These are phyloP conservation scores for Ophiostoma sp. DNA, from an alignment of 2,329 filamentous ascomycete species.

Conservation along the genomic window DNA sequence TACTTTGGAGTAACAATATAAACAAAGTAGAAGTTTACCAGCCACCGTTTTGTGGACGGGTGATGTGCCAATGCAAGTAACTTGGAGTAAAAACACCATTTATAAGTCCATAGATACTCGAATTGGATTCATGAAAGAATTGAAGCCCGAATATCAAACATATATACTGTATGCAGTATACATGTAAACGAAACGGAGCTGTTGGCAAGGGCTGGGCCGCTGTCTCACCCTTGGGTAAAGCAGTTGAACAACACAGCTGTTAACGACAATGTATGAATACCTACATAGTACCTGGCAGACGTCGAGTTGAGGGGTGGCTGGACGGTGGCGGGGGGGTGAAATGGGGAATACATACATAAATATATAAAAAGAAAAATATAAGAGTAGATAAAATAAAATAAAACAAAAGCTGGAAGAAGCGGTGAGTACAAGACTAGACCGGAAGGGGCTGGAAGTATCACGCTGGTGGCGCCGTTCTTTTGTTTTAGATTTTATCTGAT, in stretches of 20 bases:
- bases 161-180: too few relatives aligned
- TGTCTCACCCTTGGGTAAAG: background rate
- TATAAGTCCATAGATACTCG: too few relatives aligned
- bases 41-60: too few relatives aligned
- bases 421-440: slow-evolving; percentile 26
- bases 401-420: slow-evolving; percentile 24
- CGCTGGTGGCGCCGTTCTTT: slow-evolving; percentile 18
- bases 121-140: too few relatives aligned
- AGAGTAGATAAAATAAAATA: slow-evolving; percentile 4
- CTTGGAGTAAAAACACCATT: too few relatives aligned
- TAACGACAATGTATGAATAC: slow-evolving; percentile 13
- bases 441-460: slow-evolving; percentile 24
- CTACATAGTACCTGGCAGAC: background rate
- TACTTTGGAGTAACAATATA: too few relatives aligned
- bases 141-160: too few relatives aligned
- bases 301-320: slow-evolving; percentile 18
- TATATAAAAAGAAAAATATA: background rate
- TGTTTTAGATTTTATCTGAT: slow-evolving; percentile 4
- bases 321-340: slow-evolving; percentile 17
- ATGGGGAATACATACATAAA: slow-evolving; percentile 22
- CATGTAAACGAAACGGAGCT: background rate
- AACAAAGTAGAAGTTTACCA: too few relatives aligned
- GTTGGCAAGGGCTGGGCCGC: slow-evolving; percentile 3
- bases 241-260: background rate
- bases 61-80: too few relatives aligned